These are phyloP conservation scores for Scheffersomyces segobiensis DNA, from an alignment of 1,139 yeast genomes.

Conservation along the genomic window DNA sequence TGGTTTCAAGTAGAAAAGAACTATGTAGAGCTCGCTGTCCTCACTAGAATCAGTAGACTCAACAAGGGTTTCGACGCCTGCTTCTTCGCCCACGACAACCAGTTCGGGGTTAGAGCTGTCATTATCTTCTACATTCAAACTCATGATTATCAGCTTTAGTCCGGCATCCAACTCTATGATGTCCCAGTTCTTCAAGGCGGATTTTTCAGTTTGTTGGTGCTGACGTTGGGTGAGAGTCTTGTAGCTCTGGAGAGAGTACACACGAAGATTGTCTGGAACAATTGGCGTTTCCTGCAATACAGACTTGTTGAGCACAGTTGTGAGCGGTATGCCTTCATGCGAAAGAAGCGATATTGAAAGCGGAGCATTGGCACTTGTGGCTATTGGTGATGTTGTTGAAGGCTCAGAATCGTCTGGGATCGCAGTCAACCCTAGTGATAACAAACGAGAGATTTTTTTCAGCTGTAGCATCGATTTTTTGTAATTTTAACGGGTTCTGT, in stretches of 20 bases:
- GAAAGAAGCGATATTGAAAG: conserved; percentile 46
- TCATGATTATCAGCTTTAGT: conserved; percentile 29
- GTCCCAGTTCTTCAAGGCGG: conserved; percentile 25
- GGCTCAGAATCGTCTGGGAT: conserved; percentile 9
- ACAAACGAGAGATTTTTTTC: conserved; percentile 41
- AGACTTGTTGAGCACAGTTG: conserved; percentile 30
- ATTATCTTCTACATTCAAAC: conserved; percentile 14
- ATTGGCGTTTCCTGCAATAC: conserved; percentile 14
- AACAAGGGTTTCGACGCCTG: conserved; percentile 2
- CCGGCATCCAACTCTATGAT: conserved; percentile 33
- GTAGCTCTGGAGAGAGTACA: conserved; percentile 46
- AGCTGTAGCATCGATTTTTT: conserved; percentile 44
- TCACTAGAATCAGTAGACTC: conserved; percentile 2
- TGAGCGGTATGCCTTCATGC: conserved; percentile 40
- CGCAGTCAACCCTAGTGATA: conserved; percentile 43
- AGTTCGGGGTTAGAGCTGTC: conserved; percentile 7
- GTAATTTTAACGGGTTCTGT: not conserved
- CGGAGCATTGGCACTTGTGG: conserved; percentile 26
- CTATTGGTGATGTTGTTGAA: conserved; percentile 5
- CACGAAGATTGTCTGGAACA: conserved; percentile 43
- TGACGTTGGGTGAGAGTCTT: conserved; percentile 21
- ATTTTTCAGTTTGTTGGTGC: not conserved
- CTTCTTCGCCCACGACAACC: conserved; percentile 4
- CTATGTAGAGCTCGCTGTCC: conserved; percentile 20
- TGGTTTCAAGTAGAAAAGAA: conserved; percentile 31